Base-by-base conservation (phyloP, 2,329 filamentous ascomycete species). In the Graphilbum sp. region DNA sequence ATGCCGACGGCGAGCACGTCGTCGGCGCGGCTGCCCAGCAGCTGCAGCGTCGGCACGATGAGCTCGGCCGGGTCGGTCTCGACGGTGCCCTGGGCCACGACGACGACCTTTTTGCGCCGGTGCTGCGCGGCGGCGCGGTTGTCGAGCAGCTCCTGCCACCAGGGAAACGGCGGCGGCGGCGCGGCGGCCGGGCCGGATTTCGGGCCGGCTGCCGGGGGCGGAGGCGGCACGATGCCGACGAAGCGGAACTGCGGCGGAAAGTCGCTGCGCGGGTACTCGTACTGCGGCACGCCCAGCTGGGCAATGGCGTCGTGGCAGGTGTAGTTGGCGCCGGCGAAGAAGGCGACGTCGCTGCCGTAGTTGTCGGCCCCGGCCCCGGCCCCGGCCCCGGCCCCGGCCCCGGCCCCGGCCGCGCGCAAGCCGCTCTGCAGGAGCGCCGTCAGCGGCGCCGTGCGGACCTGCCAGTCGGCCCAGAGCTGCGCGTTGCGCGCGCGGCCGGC, bases 41-140 rank as follows among this genome's bases (percentile, higher is more conserved):
- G 52, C n/a, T 43, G 45, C 4, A 60, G 45, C 3, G 57, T 60
- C 2, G 58, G 58, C 18, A 60, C 40, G 34, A 61, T 58, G 4
- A 61, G 50, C 34, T 60, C 52, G 5, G 49, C 39, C 5, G 56
- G 55, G 35, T 59, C 49, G 2, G 48, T 56, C 45, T 61, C 57
- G 7, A 61, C 57, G 3, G 57, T 60, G 4, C 58, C 58, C 40
- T 61, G 58, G 1, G 58, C 52, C 16, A 61, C 58, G 9, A 61
- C 52, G 2, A 61, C 45, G 3, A 60, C 47, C 35, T 53, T 54
- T 40, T 52, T 54, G 17, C 47, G 11, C 1, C 10, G 18, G 5
- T 39, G 34, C 1, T 37, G n/a, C 8, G 23, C 13, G 3, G 32
- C 32, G 9, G 46, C 40, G 4, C 41, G 38, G 42, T 56, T 55